Base-by-base conservation (phyloP, 2,329 filamentous ascomycete genomes). In the Ophiostoma novo-ulmi region DNA sequence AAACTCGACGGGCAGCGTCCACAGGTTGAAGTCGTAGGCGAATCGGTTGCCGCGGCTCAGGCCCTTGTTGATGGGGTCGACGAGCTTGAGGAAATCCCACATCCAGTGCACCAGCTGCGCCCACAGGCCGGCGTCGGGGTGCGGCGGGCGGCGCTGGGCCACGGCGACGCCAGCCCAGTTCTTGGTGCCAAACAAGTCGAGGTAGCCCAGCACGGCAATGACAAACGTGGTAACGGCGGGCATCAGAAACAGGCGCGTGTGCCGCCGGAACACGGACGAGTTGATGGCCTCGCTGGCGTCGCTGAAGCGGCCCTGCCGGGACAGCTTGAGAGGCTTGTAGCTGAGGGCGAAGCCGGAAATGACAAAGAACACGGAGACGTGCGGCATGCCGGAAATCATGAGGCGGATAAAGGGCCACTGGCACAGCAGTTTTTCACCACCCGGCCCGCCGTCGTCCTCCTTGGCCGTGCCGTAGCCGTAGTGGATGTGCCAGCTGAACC, bases 311-410 rank as follows among this genome's bases (percentile, higher is more conserved):
- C 72, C 69, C 67, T 70, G 69, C 13, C 72, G 74, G 3, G 74
- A 52, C n/a, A 75, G 72, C n/a, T 64, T 65, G 11, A 75, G 72
- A 14, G 74, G 74, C 68, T 75, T 75, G 73, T 75, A 74, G 66
- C 73, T 74, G 26, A 75, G 69, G 5, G 74, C 74, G 35, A 73
- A 75, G 55, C 74, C 74, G 4, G 74, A 87, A 70, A 87, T 83
- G 75, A 87, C 82, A 71, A 82, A 81, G 74, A 82, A 82, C 13
- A 81, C 73, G 71, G 79, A 77, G 35, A 82, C 81, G 72, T 81
- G 80, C 1, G 80, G 77, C 5, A 75, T 75, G 0, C 78, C 80
- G 0, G 77, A 76, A 55, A 80, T 75, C 35, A 78, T 67, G 3
- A 82, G 72, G 0, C 80, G 79, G 61, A 82, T 69, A 3, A 81